Percentiles rank a stretch among this genome's conserved stretches.
Evolutionary conservation across 2,329 filamentous ascomycete species (phyloP).

Genomic region (Didymellaceae sp.): DNA sequence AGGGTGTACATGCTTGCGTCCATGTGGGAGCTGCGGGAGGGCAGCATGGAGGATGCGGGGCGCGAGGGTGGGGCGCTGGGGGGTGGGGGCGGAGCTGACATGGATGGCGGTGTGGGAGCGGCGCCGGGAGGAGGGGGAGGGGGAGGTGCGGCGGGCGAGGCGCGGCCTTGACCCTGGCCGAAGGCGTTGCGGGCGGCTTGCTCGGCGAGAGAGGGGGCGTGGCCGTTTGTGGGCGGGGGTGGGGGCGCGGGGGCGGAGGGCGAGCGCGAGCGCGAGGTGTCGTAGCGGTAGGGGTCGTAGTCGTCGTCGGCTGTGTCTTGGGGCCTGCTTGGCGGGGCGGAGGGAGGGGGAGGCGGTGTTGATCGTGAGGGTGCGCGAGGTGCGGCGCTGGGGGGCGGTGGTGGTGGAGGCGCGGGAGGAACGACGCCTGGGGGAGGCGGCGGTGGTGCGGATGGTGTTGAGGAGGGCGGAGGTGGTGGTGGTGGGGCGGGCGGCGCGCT

Average conservation of each 20-base stretch:
- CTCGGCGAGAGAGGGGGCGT: slow-evolving; percentile 59
- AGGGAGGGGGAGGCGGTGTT: slow-evolving; percentile 30
- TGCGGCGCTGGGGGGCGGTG: slow-evolving; percentile 42
- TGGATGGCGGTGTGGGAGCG: slow-evolving; percentile 58
- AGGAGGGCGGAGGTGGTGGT: slow-evolving; percentile 47
- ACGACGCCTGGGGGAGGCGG: slow-evolving; percentile 53
- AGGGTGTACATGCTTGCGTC: slow-evolving; percentile 78
- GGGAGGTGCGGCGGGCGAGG: slow-evolving; percentile 50
- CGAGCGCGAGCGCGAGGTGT: slow-evolving; percentile 21
- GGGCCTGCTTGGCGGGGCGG: slow-evolving; percentile 47
- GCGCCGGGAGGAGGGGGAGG: slow-evolving; percentile 52
- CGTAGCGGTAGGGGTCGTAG: slow-evolving; percentile 54
- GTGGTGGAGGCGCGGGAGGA: slow-evolving; percentile 43
- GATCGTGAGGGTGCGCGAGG: slow-evolving; percentile 30
- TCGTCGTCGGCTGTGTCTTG: slow-evolving; percentile 32
- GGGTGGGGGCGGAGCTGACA: slow-evolving; percentile 42
- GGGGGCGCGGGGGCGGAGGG: slow-evolving; percentile 56
- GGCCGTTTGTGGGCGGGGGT: slow-evolving; percentile 61
- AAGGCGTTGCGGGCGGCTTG: slow-evolving; percentile 66
- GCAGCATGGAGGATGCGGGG: slow-evolving; percentile 38
- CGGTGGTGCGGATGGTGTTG: slow-evolving; percentile 53
- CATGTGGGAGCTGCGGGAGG: slow-evolving; percentile 57
- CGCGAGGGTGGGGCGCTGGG: slow-evolving; percentile 37
- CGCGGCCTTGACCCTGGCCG: slow-evolving; percentile 48
- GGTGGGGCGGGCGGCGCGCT: slow-evolving; percentile 45